These are phyloP conservation scores for Cercospora nicotianae DNA, from an alignment of 2,329 filamentous ascomycete genomes.

Conservation along the genomic window DNA sequence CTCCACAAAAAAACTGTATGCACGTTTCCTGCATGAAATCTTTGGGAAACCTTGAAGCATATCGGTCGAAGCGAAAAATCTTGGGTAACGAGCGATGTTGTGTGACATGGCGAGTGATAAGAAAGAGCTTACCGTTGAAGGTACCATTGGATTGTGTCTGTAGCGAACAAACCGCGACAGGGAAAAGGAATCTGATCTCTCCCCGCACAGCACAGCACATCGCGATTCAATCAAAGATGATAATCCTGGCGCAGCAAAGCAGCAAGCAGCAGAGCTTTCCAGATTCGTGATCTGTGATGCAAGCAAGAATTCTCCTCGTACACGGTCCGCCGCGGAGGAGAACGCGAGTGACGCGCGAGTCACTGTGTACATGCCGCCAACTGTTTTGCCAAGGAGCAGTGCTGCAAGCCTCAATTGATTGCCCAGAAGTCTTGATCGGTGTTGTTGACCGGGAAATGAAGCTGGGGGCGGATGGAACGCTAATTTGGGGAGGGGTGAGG, in stretches of 20 bases:
- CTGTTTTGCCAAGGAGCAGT: conserved; percentile 5
- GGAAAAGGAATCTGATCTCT: not conserved
- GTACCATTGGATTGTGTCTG: not conserved
- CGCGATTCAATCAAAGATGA: not conserved
- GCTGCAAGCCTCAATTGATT: not conserved
- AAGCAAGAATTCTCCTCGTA: not conserved
- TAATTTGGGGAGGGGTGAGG: not conserved
- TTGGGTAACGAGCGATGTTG: not conserved
- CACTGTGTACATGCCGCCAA: not conserved
- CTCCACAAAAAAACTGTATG: not conserved
- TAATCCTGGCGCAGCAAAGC: not conserved
- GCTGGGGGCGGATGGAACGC: not conserved
- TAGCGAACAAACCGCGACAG: not conserved
- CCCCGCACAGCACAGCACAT: not conserved
- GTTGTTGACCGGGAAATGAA: not conserved
- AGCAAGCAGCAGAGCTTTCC: not conserved
- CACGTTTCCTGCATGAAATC: not conserved
- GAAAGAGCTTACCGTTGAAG: not conserved
- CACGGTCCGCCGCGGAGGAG: not conserved
- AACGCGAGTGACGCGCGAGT: not conserved
- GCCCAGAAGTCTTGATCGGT: not conserved
- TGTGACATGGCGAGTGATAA: not conserved
- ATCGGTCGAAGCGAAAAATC: not conserved
- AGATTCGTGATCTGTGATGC: not conserved
- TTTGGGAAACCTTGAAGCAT: not conserved